Conservation (phyloP, 441 rosid species). For the Gossypium davidsonii region DNA sequence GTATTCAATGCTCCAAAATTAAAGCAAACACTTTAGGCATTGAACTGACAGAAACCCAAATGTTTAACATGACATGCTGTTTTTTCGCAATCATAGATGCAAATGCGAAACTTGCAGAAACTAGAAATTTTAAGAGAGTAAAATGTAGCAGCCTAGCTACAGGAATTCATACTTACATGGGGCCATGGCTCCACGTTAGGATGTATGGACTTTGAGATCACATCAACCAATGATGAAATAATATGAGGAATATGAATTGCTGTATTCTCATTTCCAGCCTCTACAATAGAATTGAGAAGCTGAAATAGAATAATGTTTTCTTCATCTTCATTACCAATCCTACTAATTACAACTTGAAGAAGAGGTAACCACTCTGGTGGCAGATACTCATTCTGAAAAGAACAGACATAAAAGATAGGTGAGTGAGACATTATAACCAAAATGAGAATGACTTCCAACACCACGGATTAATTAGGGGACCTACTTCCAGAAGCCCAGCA, state of each 20-base stretch:
- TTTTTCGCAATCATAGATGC: neutral
- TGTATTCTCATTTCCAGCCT: conserved; percentile 53
- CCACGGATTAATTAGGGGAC: conserved; percentile 14
- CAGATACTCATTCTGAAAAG: conserved; percentile 59
- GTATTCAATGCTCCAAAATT: neutral
- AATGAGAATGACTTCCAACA: conserved; percentile 8
- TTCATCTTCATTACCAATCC: conserved; percentile 64
- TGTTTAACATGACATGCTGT: neutral
- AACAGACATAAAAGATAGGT: conserved; percentile 17
- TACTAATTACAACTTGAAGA: conserved; percentile 62
- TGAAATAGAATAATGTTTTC: conserved; percentile 61
- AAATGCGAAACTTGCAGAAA: neutral
- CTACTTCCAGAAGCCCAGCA: conserved; percentile 62
- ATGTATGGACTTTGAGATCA: conserved; percentile 42
- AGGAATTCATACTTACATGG: conserved; percentile 39
- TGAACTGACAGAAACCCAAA: neutral
- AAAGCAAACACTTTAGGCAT: conserved; percentile 8
- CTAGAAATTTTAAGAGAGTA: neutral
- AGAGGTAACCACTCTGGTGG: conserved; percentile 83
- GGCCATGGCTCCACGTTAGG: conserved; percentile 57
- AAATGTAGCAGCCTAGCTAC: conserved; percentile 5
- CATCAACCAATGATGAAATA: conserved; percentile 49
- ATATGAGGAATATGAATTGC: conserved; percentile 57
- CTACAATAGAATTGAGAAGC: conserved; percentile 66
- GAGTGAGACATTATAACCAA: conserved; percentile 20